Conservation (phyloP, 2,329 filamentous ascomycete genomes). For the Penicillium sp. region DNA sequence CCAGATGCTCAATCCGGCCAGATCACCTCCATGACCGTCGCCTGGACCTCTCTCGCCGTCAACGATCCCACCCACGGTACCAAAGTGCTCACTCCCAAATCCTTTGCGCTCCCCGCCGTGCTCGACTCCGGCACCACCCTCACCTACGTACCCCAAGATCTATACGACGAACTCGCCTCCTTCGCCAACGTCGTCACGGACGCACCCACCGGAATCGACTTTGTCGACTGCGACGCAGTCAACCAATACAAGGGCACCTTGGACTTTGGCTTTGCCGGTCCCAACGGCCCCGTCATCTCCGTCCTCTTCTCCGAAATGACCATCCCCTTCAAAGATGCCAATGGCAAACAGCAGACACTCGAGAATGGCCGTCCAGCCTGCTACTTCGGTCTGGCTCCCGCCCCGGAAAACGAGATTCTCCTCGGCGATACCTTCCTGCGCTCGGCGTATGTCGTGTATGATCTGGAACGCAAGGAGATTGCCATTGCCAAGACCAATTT, state of each 20-base stretch:
- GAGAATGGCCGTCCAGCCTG: background rate
- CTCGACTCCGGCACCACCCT: slow-evolving; percentile 1
- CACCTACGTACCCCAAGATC: background rate
- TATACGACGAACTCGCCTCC: background rate
- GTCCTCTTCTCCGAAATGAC: background rate
- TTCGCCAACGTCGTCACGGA: background rate
- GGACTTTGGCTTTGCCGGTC: background rate
- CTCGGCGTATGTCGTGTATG: slow-evolving; percentile 1
- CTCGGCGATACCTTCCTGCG: slow-evolving; percentile 1
- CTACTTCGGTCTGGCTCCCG: background rate
- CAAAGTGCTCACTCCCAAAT: background rate
- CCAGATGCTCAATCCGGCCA: background rate
- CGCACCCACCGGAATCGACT: background rate
- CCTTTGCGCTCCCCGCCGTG: background rate
- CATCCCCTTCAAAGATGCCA: background rate
- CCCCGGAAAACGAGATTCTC: background rate
- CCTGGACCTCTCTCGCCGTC: background rate
- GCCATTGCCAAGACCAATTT: background rate
- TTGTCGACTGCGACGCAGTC: background rate
- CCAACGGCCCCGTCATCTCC: background rate
- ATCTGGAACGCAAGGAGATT: background rate
- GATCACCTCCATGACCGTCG: slow-evolving; percentile 1
- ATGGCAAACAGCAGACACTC: background rate
- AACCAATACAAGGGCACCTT: background rate
- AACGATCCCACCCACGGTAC: background rate